A percentile compares a stretch with the other conserved stretches of the same genome.
Evolutionary conservation across 2,329 filamentous ascomycete species (phyloP).

Genomic region (Lasiodiplodia sp.): DNA sequence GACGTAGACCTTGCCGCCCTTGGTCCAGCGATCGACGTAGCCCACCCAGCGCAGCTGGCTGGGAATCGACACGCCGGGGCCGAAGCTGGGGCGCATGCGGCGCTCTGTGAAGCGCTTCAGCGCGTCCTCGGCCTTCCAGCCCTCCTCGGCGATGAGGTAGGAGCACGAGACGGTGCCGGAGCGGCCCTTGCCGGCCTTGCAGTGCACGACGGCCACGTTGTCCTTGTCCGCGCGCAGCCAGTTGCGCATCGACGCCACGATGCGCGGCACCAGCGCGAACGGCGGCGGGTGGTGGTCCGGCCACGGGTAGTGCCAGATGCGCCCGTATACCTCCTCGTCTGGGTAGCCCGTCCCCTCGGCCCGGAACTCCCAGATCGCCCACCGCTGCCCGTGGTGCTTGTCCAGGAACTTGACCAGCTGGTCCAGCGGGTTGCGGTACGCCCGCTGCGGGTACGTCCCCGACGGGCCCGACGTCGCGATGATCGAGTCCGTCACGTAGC

Average conservation of each 20-base stretch:
- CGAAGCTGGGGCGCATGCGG: slow-evolving; percentile 89
- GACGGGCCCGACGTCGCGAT: slow-evolving; percentile 85
- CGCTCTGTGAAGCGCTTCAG: slow-evolving; percentile 76
- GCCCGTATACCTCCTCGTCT: slow-evolving; percentile 83
- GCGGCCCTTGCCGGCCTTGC: slow-evolving; percentile 94
- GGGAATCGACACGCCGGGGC: slow-evolving; percentile 88
- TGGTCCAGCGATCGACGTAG: slow-evolving; percentile 89
- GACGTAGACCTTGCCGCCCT: slow-evolving; percentile 77
- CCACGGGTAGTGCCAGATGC: slow-evolving; percentile 92
- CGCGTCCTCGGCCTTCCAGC: slow-evolving; percentile 70
- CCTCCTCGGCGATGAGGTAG: slow-evolving; percentile 88
- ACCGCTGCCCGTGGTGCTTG: slow-evolving; percentile 79
- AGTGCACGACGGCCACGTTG: slow-evolving; percentile 89
- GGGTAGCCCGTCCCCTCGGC: slow-evolving; percentile 97
- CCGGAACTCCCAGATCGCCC: slow-evolving; percentile 98
- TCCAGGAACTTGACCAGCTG: slow-evolving; percentile 88
- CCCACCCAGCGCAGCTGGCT: slow-evolving; percentile 87
- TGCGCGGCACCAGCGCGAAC: slow-evolving; percentile 85
- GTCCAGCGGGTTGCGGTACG: slow-evolving; percentile 92
- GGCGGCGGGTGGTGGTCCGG: slow-evolving; percentile 97
- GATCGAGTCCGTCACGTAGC: slow-evolving; percentile 89
- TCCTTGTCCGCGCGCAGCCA: slow-evolving; percentile 68
- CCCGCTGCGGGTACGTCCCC: slow-evolving; percentile 85
- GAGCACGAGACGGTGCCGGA: slow-evolving; percentile 88
- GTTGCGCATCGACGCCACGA: slow-evolving; percentile 90